Conservation (phyloP, 257 asterid species). For the Penstemon newberryi region DNA sequence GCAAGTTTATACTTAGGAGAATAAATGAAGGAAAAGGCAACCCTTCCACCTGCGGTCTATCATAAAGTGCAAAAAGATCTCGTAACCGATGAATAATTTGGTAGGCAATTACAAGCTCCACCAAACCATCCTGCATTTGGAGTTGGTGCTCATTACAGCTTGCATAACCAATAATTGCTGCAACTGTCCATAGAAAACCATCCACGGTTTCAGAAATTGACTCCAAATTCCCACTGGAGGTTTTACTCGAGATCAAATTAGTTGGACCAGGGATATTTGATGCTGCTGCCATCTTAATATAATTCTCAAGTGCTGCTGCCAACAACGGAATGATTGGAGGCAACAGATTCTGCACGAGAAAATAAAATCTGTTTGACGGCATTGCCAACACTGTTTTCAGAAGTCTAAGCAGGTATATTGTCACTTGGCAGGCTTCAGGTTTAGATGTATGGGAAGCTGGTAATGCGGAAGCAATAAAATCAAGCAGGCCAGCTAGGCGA, state of each 20-base stretch:
- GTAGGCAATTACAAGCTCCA: conserved; percentile 85
- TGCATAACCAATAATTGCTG: conserved; percentile 70
- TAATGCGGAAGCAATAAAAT: conserved; percentile 95
- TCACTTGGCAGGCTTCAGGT: conserved; percentile 95
- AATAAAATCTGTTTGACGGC: conserved; percentile 74
- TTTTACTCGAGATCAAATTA: conserved; percentile 53
- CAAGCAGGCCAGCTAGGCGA: conserved; percentile 96
- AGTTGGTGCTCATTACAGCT: conserved; percentile 62
- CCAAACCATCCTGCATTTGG: conserved; percentile 86
- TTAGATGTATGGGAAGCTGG: conserved; percentile 97
- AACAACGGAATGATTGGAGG: conserved; percentile 96
- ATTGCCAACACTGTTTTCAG: conserved; percentile 63
- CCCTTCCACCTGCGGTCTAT: conserved; percentile 95
- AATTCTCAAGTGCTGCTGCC: conserved; percentile 92
- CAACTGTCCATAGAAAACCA: conserved; percentile 77
- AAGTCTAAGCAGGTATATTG: conserved; percentile 77
- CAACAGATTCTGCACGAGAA: conserved; percentile 90
- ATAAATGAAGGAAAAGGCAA: conserved; percentile 94
- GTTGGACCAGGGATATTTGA: conserved; percentile 58
- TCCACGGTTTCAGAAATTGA: conserved; percentile 75
- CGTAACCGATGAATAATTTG: conserved; percentile 90
- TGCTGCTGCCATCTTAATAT: conserved; percentile 90
- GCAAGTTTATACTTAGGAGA: conserved; percentile 75
- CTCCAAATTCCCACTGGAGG: conserved; percentile 60
- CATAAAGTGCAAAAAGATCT: conserved; percentile 96